Percentiles rank a stretch among this genome's conserved stretches.
These are phyloP conservation scores for Solanum ossicruentum DNA, from an alignment of 257 asterid species.

Conservation along the genomic window DNA sequence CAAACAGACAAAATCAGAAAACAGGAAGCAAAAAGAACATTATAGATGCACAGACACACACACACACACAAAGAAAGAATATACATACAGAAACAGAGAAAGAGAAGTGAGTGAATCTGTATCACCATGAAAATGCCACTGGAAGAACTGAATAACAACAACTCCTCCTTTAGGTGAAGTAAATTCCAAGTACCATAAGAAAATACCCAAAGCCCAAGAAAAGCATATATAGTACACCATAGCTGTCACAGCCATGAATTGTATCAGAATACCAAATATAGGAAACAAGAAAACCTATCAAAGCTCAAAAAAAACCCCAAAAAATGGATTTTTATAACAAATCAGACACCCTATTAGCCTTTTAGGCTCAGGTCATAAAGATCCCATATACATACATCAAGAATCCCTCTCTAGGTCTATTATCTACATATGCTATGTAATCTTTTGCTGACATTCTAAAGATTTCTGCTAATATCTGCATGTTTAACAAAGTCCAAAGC, in stretches of 20 bases:
- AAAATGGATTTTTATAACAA: background rate
- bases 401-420: background rate
- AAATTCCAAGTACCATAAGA: background rate
- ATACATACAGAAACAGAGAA: background rate
- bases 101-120: background rate
- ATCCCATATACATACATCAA: background rate
- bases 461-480: constrained; percentile 10
- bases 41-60: background rate
- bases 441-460: constrained; percentile 30
- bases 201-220: constrained; percentile 3
- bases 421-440: constrained; percentile 18
- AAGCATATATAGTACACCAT: constrained; percentile 1
- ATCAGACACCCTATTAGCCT: constrained; percentile 7
- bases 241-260: constrained; percentile 6
- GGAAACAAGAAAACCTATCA: background rate
- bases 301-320: background rate
- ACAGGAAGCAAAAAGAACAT: background rate
- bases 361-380: background rate
- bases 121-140: background rate
- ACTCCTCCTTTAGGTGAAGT: background rate
- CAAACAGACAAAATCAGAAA: background rate
- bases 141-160: background rate
- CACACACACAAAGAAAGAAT: background rate
- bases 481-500: background rate
- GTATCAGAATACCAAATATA: background rate